phyloP scores from a whole-genome alignment of 352 stramenopile genomes.

The Pythium biforme region DNA sequence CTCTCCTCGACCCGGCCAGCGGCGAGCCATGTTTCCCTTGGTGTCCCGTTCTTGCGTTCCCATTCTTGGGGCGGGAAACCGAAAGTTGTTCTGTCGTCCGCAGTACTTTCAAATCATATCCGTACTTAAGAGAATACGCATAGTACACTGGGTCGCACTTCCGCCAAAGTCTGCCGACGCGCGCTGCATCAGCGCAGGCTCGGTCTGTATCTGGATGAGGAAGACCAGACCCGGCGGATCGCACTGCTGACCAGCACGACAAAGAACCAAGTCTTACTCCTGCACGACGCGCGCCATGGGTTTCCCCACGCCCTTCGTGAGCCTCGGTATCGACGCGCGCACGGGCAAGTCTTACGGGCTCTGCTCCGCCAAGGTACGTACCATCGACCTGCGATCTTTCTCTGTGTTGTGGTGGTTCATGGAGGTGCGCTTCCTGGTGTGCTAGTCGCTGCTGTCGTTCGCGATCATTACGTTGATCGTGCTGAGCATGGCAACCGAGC shows the following conservation, averaged over 20 bases:
- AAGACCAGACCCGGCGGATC: neutral
- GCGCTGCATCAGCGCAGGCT: slow-evolving; percentile 13
- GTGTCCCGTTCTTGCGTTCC: no score
- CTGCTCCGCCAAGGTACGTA: slow-evolving; percentile 73
- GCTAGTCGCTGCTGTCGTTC: slow-evolving; percentile 75
- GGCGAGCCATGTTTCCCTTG: no score
- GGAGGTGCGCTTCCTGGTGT: neutral
- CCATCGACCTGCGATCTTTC: neutral
- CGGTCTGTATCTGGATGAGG: slow-evolving; percentile 8
- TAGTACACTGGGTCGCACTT: slow-evolving; percentile 1
- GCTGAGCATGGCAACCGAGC: slow-evolving; percentile 77
- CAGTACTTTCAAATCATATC: slow-evolving; percentile 10
- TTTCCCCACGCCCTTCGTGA: slow-evolving; percentile 74
- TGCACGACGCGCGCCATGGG: slow-evolving; percentile 40
- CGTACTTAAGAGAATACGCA: neutral
- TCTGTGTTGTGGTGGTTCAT: no score
- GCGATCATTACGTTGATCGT: slow-evolving; percentile 68
- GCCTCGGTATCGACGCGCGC: slow-evolving; percentile 77
- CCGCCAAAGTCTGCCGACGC: slow-evolving; percentile 5
- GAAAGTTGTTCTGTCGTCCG: slow-evolving; percentile 19
- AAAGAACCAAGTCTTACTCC: neutral
- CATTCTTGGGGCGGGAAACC: neutral
- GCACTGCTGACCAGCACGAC: no score
- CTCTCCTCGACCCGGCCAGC: no score
- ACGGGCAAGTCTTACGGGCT: slow-evolving; percentile 86